These are phyloP conservation scores for Raddia guianensis DNA, from an alignment of 176 grass and related monocot genomes.

Conservation along the genomic window DNA sequence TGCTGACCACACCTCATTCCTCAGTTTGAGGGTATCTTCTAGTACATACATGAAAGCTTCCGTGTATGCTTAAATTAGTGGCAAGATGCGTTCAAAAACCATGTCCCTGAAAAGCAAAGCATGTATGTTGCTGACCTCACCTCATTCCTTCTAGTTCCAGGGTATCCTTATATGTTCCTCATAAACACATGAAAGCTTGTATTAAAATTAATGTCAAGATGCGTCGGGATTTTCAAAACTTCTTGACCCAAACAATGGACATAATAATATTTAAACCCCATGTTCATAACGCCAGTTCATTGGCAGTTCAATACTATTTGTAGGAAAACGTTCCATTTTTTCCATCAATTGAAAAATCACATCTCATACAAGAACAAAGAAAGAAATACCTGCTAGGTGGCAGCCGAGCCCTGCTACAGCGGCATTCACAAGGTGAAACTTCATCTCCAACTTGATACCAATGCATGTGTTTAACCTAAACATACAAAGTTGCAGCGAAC, in stretches of 20 bases:
- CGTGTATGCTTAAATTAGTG: not conserved
- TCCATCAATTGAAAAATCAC: not conserved
- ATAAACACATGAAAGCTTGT: not conserved
- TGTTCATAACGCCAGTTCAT: slow-evolving; percentile 11
- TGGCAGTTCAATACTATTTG: slow-evolving; percentile 23
- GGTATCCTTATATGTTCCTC: slow-evolving; percentile 13
- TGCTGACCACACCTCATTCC: not conserved
- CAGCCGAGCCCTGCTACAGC: slow-evolving; percentile 79
- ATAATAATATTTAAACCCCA: not conserved
- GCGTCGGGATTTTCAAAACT: not conserved
- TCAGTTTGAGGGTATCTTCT: not conserved
- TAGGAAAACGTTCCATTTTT: not conserved
- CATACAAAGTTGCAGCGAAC: slow-evolving; percentile 6
- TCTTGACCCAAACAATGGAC: not conserved
- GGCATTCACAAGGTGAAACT: slow-evolving; percentile 88
- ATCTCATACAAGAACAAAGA: slow-evolving; percentile 2
- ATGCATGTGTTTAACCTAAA: slow-evolving; percentile 97
- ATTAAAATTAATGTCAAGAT: not conserved
- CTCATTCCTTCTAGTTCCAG: not conserved
- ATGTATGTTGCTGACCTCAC: not conserved
- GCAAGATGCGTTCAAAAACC: no score
- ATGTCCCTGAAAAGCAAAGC: no score
- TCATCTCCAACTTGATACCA: slow-evolving; percentile 85
- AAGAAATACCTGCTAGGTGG: slow-evolving; percentile 82
- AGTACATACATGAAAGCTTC: not conserved